A percentile compares a stretch with the other conserved stretches of the same genome.
Conservation (phyloP, 371 early-diverging fungal genomes). For the Circinella minor region DNA sequence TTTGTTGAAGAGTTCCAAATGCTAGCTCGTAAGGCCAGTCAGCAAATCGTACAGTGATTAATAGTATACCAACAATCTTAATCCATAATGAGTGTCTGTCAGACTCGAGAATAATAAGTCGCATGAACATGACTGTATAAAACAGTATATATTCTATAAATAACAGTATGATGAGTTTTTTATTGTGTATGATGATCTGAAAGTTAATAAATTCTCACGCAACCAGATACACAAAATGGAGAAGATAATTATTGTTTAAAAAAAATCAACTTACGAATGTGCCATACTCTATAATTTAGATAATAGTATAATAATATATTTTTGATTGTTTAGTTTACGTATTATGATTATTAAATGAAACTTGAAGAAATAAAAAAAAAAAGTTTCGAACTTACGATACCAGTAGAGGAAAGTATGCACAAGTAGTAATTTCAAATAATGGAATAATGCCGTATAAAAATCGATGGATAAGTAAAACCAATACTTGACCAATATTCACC, state of each 20-base stretch:
- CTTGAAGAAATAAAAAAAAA: neutral
- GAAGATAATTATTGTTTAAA: neutral
- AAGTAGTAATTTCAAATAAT: constrained; percentile 47
- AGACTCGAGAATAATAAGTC: constrained; percentile 44
- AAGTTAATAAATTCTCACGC: no score
- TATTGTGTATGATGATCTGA: no score
- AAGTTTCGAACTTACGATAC: constrained; percentile 43
- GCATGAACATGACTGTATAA: constrained; percentile 51
- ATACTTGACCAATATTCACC: constrained; percentile 47
- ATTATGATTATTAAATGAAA: neutral
- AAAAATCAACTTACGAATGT: constrained; percentile 28
- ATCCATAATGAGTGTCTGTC: constrained; percentile 42
- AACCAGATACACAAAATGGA: no score
- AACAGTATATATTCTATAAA: constrained; percentile 22
- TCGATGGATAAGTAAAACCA: constrained; percentile 38
- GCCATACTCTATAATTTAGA: constrained; percentile 33
- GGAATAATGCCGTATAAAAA: constrained; percentile 47
- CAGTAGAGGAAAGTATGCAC: constrained; percentile 48
- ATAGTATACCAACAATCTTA: constrained; percentile 36
- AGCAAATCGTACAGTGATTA: constrained; percentile 45
- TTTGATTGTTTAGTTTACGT: no score
- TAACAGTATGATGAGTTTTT: neutral
- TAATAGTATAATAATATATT: neutral
- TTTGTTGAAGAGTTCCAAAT: constrained; percentile 26
- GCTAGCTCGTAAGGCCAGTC: constrained; percentile 56